Base-by-base conservation (phyloP, 805 yeast species). In the Grigorovia humatica region DNA sequence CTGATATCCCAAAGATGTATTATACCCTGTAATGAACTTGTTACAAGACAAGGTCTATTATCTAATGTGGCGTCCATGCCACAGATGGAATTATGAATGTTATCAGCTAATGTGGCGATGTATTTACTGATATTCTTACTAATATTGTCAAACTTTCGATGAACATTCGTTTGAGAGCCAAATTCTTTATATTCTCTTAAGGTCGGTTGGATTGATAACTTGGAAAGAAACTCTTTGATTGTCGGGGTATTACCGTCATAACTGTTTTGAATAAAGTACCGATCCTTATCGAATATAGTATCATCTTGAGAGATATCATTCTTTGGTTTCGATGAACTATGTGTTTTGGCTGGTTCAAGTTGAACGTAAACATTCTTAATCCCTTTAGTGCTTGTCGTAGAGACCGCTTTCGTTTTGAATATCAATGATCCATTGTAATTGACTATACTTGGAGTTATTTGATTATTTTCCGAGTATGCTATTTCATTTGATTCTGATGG, bases 1-100 rank as follows among this genome's bases (percentile, higher is more conserved):
- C 70, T 59, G 0, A 82, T 67, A 61, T 88, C 95, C 97, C 97
- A 93, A 0, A 91, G 66, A 56, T 80, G 83, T 43, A 93, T 60
- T 1, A 70, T 62, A 0, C 97, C 96, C 30, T 77, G 76, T 47
- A 82, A 85, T 8, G 93, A 87, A 1, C 89, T 96, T 1, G 93
- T 82, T 2, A 88, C 70, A 55, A 91, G 81, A 56, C 79, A 83
- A 23, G 77, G 77, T 15, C 80, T 75, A 30, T 83, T 81, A 4
- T 55, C 55, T 0, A 84, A 81, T 5, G 86, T 75, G 0, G 79
- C 76, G 1, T 74, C 78, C 9, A 88, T 62, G 29, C 82, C 69
- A 20, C 74, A 80, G n/a, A 89, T 71, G 2, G 80, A 60, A 48
- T 59, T 50, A 0, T 79, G 72, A n/a, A 70, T 70, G 59, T 83